A percentile compares a stretch with the other conserved stretches of the same genome.
These are phyloP conservation scores for Debaryomyces psychrophilus DNA, from an alignment of 1,139 yeast genomes.

Conservation along the genomic window DNA sequence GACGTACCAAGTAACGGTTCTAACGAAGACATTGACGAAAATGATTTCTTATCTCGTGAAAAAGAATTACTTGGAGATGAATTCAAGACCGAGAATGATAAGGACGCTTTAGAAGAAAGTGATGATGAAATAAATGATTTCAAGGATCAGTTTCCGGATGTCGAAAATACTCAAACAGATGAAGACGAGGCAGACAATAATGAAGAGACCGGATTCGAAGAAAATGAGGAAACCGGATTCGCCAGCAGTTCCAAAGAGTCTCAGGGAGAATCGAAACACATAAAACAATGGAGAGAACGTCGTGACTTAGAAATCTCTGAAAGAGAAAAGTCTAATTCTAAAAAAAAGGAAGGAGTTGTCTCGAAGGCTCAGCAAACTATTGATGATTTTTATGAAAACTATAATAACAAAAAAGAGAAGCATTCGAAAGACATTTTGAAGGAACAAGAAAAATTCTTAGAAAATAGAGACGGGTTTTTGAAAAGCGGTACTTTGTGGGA, in stretches of 20 bases:
- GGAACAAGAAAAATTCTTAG: constrained; percentile 72
- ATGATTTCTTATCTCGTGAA: constrained; percentile 84
- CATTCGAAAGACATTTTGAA: constrained; percentile 64
- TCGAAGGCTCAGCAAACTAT: constrained; percentile 83
- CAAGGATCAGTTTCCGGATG: constrained; percentile 70
- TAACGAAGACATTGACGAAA: constrained; percentile 28
- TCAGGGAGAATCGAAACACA: constrained; percentile 52
- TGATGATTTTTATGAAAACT: constrained; percentile 93
- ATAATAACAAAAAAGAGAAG: constrained; percentile 82
- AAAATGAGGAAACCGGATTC: constrained; percentile 21
- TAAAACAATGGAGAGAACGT: constrained; percentile 82
- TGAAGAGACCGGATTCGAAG: constrained; percentile 23
- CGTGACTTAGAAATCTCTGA: constrained; percentile 79
- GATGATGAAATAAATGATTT: constrained; percentile 68
- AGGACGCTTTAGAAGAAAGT: constrained; percentile 52
- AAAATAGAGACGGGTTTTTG: constrained; percentile 78
- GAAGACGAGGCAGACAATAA: constrained; percentile 18
- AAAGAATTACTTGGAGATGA: constrained; percentile 82
- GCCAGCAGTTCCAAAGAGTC: constrained; percentile 24
- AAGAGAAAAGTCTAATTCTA: constrained; percentile 73
- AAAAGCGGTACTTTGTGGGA: constrained; percentile 88
- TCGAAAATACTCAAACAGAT: constrained; percentile 31
- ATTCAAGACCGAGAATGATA: constrained; percentile 71
- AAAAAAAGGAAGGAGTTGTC: constrained; percentile 69
- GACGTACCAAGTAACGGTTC: constrained; percentile 36